Evolutionary conservation across 2,329 filamentous ascomycete genomes (phyloP), one percentile per base, ranked within the genome.

Genomic region (Colletotrichum sublineola): DNA sequence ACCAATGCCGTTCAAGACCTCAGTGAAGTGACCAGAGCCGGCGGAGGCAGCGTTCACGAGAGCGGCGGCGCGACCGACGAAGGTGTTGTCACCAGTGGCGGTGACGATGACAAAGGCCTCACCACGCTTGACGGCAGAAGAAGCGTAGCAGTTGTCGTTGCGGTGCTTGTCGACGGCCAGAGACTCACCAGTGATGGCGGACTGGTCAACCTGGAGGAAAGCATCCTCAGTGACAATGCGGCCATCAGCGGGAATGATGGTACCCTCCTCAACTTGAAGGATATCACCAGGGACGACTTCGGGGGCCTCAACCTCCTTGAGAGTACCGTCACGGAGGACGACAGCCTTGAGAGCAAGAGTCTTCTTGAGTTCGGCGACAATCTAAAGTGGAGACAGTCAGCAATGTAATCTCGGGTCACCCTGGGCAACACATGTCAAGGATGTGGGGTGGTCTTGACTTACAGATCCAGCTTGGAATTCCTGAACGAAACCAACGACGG

Each of bases 211-310:
- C 85, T 97, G 94, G 74, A 96, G 88, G 86, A 94, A 95, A 73
- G 93, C 92, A 81, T 92, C 91, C 77, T 95, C 92, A 78, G 93
- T 95, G 75, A 96, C 91, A 78, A 97, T 92, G 76, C 92, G 92
- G 77, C 94, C 94, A 83, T 97, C 95, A 76, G 94, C 95, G 75
- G 94, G 93, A 77, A 97, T 93, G 77, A 97, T 97, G 75, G 94
- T 96, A 84, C 94, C 95, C 89, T 97, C 94, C 83, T 97, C 94
- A 75, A 97, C 89, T 82, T 95, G 92, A 74, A 97, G 88, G 78
- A 97, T 95, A 86, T 97, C 94, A 82, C 94, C 94, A 76, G 94
- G 94, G 74, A 97, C 94, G 75, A 97, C 92, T 78, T 95, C 92
- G 65, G 92, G 90, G 74, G 94, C 92, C 84, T 95, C 93, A 74